Conservation (phyloP, 768 basidiomycete genomes). For the Sporobolomyces pararoseus region DNA sequence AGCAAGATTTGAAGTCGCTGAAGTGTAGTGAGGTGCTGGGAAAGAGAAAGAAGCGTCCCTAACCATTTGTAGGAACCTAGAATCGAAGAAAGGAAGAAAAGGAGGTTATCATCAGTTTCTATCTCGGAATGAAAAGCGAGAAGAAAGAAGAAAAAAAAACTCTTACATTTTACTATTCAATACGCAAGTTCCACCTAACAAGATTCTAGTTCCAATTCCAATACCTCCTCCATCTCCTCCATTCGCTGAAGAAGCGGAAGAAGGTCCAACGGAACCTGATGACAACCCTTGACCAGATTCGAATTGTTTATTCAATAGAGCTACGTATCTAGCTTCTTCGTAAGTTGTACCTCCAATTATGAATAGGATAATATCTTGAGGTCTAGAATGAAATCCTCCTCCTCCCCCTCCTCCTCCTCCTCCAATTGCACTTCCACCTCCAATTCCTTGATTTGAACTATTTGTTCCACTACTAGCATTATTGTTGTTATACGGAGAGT, state of each 20-base stretch:
- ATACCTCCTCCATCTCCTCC: conserved; percentile 32
- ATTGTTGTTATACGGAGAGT: no score
- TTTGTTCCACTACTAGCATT: no score
- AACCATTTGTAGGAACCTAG: conserved; percentile 87
- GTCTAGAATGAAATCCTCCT: conserved; percentile 55
- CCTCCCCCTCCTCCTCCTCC: no score
- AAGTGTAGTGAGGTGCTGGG: conserved; percentile 56
- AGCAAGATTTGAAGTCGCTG: neutral
- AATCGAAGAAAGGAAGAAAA: no score
- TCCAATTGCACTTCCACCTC: neutral
- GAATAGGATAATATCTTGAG: conserved; percentile 94
- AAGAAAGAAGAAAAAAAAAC: neutral
- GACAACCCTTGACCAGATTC: conserved; percentile 25
- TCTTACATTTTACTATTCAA: conserved; percentile 85
- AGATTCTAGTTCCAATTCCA: conserved; percentile 65
- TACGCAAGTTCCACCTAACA: conserved; percentile 90
- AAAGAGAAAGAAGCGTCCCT: conserved; percentile 58
- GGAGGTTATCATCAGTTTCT: no score
- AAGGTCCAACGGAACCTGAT: neutral
- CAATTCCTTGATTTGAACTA: conserved; percentile 8
- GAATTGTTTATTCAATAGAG: conserved; percentile 77
- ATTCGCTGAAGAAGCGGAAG: neutral
- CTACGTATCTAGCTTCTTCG: conserved; percentile 82
- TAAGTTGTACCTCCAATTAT: conserved; percentile 96
- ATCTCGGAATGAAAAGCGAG: neutral